phyloP scores from a whole-genome alignment of 2,329 filamentous ascomycete species.

The Aspergillus flavus region DNA sequence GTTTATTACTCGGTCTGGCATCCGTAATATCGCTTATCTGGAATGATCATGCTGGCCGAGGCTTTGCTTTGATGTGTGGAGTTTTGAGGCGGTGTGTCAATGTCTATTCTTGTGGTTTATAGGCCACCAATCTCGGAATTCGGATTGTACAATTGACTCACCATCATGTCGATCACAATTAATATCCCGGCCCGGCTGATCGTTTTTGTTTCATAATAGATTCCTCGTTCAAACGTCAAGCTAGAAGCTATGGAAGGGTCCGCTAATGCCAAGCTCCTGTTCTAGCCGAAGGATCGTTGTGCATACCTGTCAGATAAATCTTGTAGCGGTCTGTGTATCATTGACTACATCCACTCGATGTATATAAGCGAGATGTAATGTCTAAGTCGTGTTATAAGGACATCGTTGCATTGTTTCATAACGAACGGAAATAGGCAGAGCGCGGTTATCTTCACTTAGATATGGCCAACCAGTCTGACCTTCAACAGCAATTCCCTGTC shows the following conservation, averaged over 20 bases:
- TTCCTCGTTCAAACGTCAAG: too few relatives aligned
- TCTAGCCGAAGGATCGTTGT: background rate
- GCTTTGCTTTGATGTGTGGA: too few relatives aligned
- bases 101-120: too few relatives aligned
- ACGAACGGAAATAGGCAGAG: background rate
- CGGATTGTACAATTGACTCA: background rate
- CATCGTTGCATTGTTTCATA: background rate
- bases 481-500: background rate
- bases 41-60: too few relatives aligned
- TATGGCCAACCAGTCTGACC: background rate
- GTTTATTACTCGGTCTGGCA: too few relatives aligned
- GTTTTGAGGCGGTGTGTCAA: too few relatives aligned
- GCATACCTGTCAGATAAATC: background rate
- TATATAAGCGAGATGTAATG: too few relatives aligned
- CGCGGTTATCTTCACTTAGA: background rate
- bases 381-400: rapidly evolving
- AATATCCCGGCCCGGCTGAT: background rate
- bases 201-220: too few relatives aligned
- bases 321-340: background rate
- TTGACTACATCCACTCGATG: too few relatives aligned
- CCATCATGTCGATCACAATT: background rate
- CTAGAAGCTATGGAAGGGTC: too few relatives aligned
- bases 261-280: background rate
- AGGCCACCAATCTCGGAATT: background rate
- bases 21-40: too few relatives aligned